Evolutionary conservation across 305 asterid species (phyloP).

Genomic region (Fraxinus platypoda): DNA sequence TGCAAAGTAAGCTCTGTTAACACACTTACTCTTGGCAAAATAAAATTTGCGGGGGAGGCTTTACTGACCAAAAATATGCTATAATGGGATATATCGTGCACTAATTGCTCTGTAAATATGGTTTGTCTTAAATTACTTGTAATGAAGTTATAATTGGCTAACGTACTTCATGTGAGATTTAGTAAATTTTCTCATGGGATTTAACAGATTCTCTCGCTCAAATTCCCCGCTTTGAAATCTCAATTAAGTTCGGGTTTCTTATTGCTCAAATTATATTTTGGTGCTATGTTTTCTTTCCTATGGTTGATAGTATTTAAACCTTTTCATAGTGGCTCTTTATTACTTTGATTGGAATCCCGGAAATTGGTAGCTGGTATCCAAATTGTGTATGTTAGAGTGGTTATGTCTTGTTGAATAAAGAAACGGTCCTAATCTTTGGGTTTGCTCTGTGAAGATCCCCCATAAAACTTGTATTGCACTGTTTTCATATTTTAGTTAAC

Average conservation of each 20-base stretch:
- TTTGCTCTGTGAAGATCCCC: background rate
- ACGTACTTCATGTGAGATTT: background rate
- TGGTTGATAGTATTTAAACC: background rate
- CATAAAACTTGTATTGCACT: background rate
- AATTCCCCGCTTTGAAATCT: too few species aligned
- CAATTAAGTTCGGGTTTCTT: too few species aligned
- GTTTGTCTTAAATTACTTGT: background rate
- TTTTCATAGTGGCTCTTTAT: background rate
- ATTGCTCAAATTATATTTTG: background rate
- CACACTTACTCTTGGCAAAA: background rate
- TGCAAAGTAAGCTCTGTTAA: slow-evolving; percentile 39
- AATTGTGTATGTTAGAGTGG: background rate
- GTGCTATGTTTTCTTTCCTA: background rate
- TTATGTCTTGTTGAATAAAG: background rate
- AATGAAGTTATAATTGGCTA: background rate
- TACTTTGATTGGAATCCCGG: background rate
- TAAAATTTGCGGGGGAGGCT: slow-evolving; percentile 12
- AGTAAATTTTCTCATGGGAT: background rate
- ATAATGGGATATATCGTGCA: slow-evolving; percentile 10
- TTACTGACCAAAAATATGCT: slow-evolving; percentile 19
- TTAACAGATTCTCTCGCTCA: background rate
- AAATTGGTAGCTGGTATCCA: background rate
- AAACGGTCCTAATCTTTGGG: background rate
- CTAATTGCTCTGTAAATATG: slow-evolving; percentile 33
- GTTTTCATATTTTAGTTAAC: background rate